Conservation (phyloP, 805 yeast genomes). For the Blastobotrys americana region DNA sequence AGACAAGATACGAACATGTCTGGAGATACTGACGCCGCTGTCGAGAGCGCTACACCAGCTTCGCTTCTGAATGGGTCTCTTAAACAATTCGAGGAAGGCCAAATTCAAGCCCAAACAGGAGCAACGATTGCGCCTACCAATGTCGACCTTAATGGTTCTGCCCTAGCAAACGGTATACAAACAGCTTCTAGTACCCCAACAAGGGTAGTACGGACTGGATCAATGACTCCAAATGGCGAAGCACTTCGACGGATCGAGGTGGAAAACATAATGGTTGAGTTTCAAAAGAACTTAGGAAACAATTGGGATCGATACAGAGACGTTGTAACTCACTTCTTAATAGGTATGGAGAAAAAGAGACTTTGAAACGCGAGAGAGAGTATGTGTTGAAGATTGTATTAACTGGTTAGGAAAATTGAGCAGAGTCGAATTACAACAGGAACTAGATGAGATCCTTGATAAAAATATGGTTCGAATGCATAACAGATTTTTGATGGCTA, state of each 20-base stretch:
- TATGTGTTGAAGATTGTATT: too few relatives aligned
- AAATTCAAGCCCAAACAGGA: neutral
- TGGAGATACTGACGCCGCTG: too few relatives aligned
- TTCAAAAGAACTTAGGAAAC: constrained; percentile 65
- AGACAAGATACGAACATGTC: too few relatives aligned
- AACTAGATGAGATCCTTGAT: constrained; percentile 50
- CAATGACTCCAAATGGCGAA: neutral
- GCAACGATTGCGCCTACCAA: neutral
- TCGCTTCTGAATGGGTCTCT: constrained; percentile 2
- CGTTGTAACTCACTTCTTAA: constrained; percentile 62
- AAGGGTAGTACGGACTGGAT: neutral
- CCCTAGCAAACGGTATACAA: neutral
- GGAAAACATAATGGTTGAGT: constrained; percentile 60
- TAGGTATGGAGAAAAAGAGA: too few relatives aligned
- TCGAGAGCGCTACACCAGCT: constrained; percentile 6
- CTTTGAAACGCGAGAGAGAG: too few relatives aligned
- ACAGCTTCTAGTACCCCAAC: neutral
- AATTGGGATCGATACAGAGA: constrained; percentile 86
- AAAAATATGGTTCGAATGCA: constrained; percentile 54
- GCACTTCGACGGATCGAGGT: constrained; percentile 44
- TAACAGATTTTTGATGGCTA: constrained; percentile 72
- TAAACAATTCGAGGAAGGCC: neutral
- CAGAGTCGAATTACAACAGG: constrained; percentile 60
- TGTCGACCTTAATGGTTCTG: neutral
- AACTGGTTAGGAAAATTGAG: constrained; percentile 68